Evolutionary conservation across 2,329 filamentous ascomycete genomes (phyloP).

Genomic region (Paraconiothyrium brasiliense): DNA sequence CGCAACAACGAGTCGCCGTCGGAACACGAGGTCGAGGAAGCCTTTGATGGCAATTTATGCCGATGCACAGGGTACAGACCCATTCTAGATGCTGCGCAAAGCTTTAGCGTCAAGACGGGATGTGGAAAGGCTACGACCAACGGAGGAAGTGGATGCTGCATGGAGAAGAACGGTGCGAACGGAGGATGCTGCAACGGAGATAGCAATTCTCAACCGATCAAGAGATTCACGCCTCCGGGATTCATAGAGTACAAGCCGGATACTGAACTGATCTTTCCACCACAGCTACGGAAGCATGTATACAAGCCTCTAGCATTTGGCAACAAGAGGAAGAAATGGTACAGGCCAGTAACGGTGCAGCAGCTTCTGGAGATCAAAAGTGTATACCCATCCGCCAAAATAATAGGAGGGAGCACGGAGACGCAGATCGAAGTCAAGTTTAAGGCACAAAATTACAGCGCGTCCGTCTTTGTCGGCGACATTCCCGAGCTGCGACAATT

Average conservation of each 20-base stretch:
- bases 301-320: conserved; percentile 86
- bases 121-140: conserved; percentile 67
- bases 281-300: conserved; percentile 81
- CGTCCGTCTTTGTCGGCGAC: conserved; percentile 92
- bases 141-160: conserved; percentile 76
- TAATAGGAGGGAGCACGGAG: conserved; percentile 95
- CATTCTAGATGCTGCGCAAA: conserved; percentile 92
- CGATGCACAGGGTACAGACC: conserved; percentile 95
- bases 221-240: conserved; percentile 81
- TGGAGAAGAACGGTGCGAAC: conserved; percentile 58
- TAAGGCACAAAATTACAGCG: conserved; percentile 89
- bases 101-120: conserved; percentile 72
- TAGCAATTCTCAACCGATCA: conserved; percentile 56
- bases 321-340: conserved; percentile 95
- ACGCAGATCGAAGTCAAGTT: conserved; percentile 99
- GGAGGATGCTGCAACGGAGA: conserved; percentile 52
- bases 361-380: conserved; percentile 93
- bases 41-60: conserved; percentile 96
- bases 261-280: conserved; percentile 95
- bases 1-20: conserved; percentile 82
- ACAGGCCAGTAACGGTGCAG: conserved; percentile 83
- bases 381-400: conserved; percentile 83
- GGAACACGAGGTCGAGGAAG: conserved; percentile 89
- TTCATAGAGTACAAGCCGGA: conserved; percentile 96
- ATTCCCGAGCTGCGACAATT: conserved; percentile 89